Evolutionary conservation across 257 asterid genomes (phyloP), one percentile per base, ranked within the genome.

Genomic region (Salvia splendens): DNA sequence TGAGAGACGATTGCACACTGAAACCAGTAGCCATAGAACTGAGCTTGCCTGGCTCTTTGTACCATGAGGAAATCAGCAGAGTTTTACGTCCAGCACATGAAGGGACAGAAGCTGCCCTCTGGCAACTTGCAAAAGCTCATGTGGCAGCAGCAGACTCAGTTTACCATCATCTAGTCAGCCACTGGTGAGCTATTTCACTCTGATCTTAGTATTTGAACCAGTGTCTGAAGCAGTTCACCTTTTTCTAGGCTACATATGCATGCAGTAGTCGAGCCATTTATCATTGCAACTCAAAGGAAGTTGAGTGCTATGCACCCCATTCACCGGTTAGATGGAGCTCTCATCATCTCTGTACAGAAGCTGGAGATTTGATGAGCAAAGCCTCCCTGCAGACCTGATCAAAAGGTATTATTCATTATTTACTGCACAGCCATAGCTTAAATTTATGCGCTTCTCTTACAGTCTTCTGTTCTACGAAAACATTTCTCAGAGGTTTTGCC

Each of bases 51-150:
- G 51, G 66, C 33, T 48, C 72, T 50, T 71, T 65, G 50, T 49
- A 71, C 54, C 15, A 7, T 14, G 54, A 20, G 16, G 85, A 72
- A 68, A 75, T 64, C 38, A 66, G 59, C 68, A 56, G 80, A 67
- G 82, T 83, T 7, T 78, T 83, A 70, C 53, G 54, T 52, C 86
- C 88, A 32, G 78, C 80, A 64, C 58, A 20, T 2, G 43, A 72
- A 3, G 88, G 86, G 60, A 63, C 79, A 58, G 79, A 83, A 45
- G 88, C 82, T 7, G 80, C 88, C 10, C 70, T 80, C 45, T 83
- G 88, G 88, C 88, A 73, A 46, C 77, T 83, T 46, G 88, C 88
- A 61, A 83, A 83, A 78, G 75, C 84, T 78, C 86, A 83, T 57
- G 88, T 80, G 16, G 80, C 77, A 70, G 88, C 72, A 10, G 75